A percentile compares a stretch with the other conserved stretches of the same genome.
phyloP scores from a whole-genome alignment of 495 filamentous ascomycete genomes.

The Amniculicola lignicola region DNA sequence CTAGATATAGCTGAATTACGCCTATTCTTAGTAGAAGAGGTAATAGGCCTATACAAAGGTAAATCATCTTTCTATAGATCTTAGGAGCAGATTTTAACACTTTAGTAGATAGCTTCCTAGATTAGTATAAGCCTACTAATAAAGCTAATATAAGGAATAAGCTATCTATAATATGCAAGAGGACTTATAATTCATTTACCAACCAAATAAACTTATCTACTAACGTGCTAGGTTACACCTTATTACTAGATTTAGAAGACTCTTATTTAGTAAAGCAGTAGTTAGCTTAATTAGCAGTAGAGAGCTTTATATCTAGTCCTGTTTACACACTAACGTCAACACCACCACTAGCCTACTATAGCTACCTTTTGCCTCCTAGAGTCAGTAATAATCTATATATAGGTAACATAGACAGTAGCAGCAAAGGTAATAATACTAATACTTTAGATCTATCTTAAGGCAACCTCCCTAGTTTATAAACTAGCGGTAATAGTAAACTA shows the following conservation, averaged over 20 bases:
- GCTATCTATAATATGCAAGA: neutral
- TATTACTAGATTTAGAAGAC: neutral
- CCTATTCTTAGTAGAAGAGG: neutral
- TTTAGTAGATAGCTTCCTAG: constrained; percentile 1
- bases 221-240: neutral
- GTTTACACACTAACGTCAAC: neutral
- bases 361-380: constrained; percentile 2
- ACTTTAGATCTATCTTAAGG: neutral
- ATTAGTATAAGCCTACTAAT: neutral
- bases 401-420: constrained; percentile 2
- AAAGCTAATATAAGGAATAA: neutral
- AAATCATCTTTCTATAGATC: constrained; percentile 2
- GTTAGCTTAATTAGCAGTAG: neutral
- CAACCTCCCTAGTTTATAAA: constrained; percentile 1
- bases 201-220: neutral
- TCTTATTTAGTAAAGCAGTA: neutral
- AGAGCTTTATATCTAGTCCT: neutral
- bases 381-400: neutral
- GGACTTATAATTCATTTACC: neutral
- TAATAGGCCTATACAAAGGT: neutral
- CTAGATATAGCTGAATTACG: neutral
- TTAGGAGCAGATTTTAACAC: constrained; percentile 1
- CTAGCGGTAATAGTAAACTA: constrained; percentile 1
- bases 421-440: constrained; percentile 1
- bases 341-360: too few relatives aligned